Base-by-base conservation (phyloP, 192 early-diverging fungal species). In the Phycomyces nitens region DNA sequence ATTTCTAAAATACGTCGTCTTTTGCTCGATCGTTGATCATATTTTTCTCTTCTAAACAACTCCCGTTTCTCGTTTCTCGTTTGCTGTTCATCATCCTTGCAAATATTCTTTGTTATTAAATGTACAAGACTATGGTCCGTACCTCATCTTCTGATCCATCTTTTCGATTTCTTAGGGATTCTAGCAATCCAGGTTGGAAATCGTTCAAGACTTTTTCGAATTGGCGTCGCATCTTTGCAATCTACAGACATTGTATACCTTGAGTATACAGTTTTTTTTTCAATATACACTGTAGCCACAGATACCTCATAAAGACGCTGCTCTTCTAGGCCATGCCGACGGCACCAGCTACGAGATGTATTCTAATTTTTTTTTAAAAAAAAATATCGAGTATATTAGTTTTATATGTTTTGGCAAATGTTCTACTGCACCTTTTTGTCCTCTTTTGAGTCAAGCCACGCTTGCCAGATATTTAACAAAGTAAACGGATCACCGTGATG, bases 401-500 rank as follows among this genome's bases (percentile, higher is more conserved):
- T 10, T 8, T 29, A 29, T 51, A n/a, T n/a, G n/a, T n/a, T n/a
- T n/a, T n/a, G n/a, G n/a, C n/a, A n/a, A n/a, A n/a, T n/a, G n/a
- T n/a, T n/a, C n/a, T n/a, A 10, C 18, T 27, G 2, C 74, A 82
- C 82, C 50, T 73, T 67, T 49, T 73, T 53, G 16, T 73, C 73
- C 6, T 72, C 73, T 63, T 88, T 88, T 0, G 75, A 71, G 18
- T 75, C 58, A 21, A 88, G 51, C 86, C 86, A 88, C 22, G 79
- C 76, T 21, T 74, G 66, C 74, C 82, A 88, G 5, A 86, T 27
- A 42, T 88, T 88, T 42, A 86, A 68, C 4, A 88, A 49, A 1
- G 86, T 88, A 58, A 88, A 87, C 3, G 84, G 80, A 65, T 88
- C 86, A 6, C 86, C 86, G 60, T 88, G 78, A 10, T 73, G 58